Evolutionary conservation across 495 filamentous ascomycete species (phyloP), one percentile per base, ranked within the genome.

Genomic region (Diplogelasinospora grovesii): DNA sequence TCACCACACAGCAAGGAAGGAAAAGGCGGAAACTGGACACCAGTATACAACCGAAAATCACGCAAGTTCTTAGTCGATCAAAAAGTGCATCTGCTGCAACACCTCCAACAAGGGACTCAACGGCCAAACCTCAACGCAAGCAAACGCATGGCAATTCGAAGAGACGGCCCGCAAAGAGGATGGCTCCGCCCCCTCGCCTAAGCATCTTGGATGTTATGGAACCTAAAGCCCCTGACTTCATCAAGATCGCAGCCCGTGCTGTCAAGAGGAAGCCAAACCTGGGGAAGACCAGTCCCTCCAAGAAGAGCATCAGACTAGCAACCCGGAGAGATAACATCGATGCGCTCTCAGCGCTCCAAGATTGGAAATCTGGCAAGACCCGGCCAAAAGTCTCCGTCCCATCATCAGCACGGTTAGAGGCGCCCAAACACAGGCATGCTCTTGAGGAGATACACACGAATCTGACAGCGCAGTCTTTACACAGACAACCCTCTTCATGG

Each of bases 361-460:
- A 83, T 40, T 98, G 92, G 92, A 82, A 77, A 53, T 70, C 68
- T 43, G 89, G 89, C 5, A 77, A 59, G 26, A 79, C 89, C 32
- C 61, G 55, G 15, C 75, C 75, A 34, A 66, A 54, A 29, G 53
- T 64, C 25, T 43, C 49, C 13, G 42, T 53, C 22, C 48, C 50
- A 14, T 50, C 42, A 22, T 36, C 45, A 16, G 57, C 50, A 29
- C 40, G 45, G 39, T 52, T 26, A 3, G 32, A 47, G 11, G 24
- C 11, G 11, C 28, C 49, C 42, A 42, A 21, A 11, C 35, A 23
- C 4, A 35, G 50, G 16, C 45, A 49, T 13, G 52, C 63, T 2
- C 46, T 64, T 23, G 48, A 48, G 27, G 52, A 62, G 36, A 35
- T 66, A 22, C 56, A 49, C 18, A 60, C 56, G 13, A 63, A 65